Base-by-base conservation (phyloP, 805 yeast genomes). In the Candida glaebosa region DNA sequence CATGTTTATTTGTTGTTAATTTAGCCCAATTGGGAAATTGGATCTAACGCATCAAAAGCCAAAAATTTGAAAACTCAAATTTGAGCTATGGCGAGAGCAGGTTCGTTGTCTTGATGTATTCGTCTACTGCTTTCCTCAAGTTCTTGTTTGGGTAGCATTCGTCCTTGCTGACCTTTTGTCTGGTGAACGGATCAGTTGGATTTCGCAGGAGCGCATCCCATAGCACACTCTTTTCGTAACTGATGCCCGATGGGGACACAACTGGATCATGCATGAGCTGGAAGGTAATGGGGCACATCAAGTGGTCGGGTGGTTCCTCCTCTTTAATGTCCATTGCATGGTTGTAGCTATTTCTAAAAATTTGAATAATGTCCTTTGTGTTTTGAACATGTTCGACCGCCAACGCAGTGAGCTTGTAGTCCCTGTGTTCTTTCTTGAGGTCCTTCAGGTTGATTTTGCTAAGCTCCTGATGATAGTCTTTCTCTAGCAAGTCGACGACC, bases 261-360 rank as follows among this genome's bases (percentile, higher is more conserved):
- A 72, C 76, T 1, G 76, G 77, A 28, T 71, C 75, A 33, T 46
- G 47, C 44, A 68, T 67, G 24, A 69, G 37, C 31, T 58, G 56
- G 51, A 68, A 67, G 8, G 72, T 64, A n/a, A 69, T 69, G 5
- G 75, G 75, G 43, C 69, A 73, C 6, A 64, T 41, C 18, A 68
- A 46, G 37, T 58, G 53, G 18, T 65, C 72, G 1, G 75, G 75
- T 10, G 64, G 65, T 12, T 63, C 67, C 3, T 46, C 44, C 4
- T 33, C 32, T 10, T 37, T 37, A 15, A 44, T 43, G 32, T 40
- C 42, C 9, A 45, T 22, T 8, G 45, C 52, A 17, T 45, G 50
- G 36, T 50, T 52, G 42, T 49, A 47, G 40, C 44, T 52, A 37
- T 50, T 46, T 28, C 40, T 40, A 25, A 54, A 37, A 36, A 56